Evolutionary conservation across 768 basidiomycete genomes (phyloP), one percentile per base, ranked within the genome.

Genomic region (Xerocomus potaroensis): DNA sequence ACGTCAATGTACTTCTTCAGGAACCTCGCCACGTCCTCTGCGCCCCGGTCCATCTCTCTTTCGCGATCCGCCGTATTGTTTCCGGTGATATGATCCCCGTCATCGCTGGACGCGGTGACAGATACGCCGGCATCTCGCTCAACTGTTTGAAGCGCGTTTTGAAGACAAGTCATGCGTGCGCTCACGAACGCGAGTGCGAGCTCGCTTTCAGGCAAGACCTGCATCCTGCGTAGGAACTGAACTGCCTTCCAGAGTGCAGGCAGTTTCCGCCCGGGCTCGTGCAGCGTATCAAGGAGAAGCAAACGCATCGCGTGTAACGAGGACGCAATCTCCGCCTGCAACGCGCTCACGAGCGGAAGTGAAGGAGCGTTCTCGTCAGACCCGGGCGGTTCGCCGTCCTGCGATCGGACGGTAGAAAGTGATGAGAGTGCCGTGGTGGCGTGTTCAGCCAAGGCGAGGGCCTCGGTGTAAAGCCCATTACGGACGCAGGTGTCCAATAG

Each of bases 401-500:
- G 70, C 65, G 58, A 68, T 68, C 45, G 67, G 66, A 49, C 66
- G 73, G 58, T 53, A 34, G 46, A 65, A 10, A 65, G 38, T 35
- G 69, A 72, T 44, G 60, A 59, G 29, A 69, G 73, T 48, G 85
- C 68, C 14, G 75, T 62, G 33, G 72, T 69, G 0, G 85, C 83
- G 64, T 95, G 92, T 21, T 78, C 71, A 5, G 87, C 78, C 31
- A 98, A 77, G 22, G 91, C 86, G 47, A 98, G 77, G 0, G 93
- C 94, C 62, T 98, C 96, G 43, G 83, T 76, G 69, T 93, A 97
- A 66, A 89, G 87, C 7, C 91, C 91, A 58, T 91, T 92, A 31
- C 92, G 79, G 12, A 96, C 87, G 61, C 92, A 97, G 1, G 91
- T 90, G 62, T 95, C 91, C 60, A 96, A 86, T 24, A 99, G 77